Evolutionary conservation across 139 green algal genomes (phyloP), one percentile per base, ranked within the genome.

Genomic region (Chlamydomonas sp.): DNA sequence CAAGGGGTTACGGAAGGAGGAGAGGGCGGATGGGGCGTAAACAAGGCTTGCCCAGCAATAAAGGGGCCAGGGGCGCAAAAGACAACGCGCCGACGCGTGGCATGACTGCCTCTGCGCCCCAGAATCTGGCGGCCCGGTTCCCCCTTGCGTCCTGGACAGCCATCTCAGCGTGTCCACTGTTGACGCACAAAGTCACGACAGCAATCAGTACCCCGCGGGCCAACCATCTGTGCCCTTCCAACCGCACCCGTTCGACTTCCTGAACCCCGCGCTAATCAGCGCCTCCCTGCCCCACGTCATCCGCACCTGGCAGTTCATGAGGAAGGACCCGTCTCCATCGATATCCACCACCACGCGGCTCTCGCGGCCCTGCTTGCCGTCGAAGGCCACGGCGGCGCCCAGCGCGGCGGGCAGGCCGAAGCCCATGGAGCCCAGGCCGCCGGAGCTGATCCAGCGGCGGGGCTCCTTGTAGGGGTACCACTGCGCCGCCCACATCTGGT

Each of bases 401-500:
- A 99, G 90, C 6, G 98, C 98, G 0, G 96, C 94, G 12, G 98
- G 98, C 86, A 99, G 94, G 76, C 98, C 98, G 88, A 99, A 99
- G 91, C 98, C 98, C 98, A 99, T 99, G 86, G 95, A 96, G 77
- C 98, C 98, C 7, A 99, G 94, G 61, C 98, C 98, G 78, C 98
- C 96, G 0, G 89, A 94, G 31, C 86, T 94, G 83, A 97, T 88
- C 92, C 92, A 96, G 5, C 81, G 90, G 17, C 98, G 90, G 5
- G 97, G 96, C 86, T 95, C 88, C 15, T 84, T 69, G 89, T 97
- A 97, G 15, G 94, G 94, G 93, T 98, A 99, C 92, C 93, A 99
- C 89, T 99, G 98, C 76, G 98, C 98, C 4, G 96, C 95, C 95
- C 96, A 99, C 98, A 99, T 99, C 90, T 99, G 98, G 90, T 99